Conservation (phyloP, 805 yeast genomes). For the Saturnispora serradocipensis region DNA sequence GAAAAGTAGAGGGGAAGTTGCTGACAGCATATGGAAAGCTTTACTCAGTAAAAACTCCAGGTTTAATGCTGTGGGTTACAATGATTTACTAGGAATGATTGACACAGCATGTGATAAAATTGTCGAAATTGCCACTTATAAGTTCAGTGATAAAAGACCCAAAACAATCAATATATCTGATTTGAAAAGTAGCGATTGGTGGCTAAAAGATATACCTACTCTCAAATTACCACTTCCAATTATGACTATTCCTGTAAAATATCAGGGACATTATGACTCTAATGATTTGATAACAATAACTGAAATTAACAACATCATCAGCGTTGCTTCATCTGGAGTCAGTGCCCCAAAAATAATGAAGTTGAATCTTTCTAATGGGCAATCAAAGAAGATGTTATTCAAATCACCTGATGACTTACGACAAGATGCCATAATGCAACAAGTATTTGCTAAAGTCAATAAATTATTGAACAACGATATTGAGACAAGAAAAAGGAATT, state of each 20-base stretch:
- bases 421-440: slow-evolving; percentile 97
- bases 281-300: slow-evolving; percentile 27
- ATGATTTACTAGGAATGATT: slow-evolving; percentile 33
- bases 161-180: slow-evolving; percentile 25
- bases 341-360: slow-evolving; percentile 78
- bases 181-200: slow-evolving; percentile 37
- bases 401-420: slow-evolving; percentile 89
- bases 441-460: slow-evolving; percentile 85
- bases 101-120: slow-evolving; percentile 42
- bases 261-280: slow-evolving; percentile 33
- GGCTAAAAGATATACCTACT: slow-evolving; percentile 43
- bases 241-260: slow-evolving; percentile 32
- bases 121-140: slow-evolving; percentile 41
- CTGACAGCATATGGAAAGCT: slow-evolving; percentile 37
- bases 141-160: slow-evolving; percentile 28
- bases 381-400: slow-evolving; percentile 46
- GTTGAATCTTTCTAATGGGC: slow-evolving; percentile 50
- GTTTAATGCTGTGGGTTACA: slow-evolving; percentile 10
- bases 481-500: slow-evolving; percentile 44
- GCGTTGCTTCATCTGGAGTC: slow-evolving; percentile 72
- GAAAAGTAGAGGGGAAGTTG: slow-evolving; percentile 42
- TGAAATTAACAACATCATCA: slow-evolving; percentile 36
- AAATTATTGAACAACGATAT: slow-evolving; percentile 46
- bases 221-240: slow-evolving; percentile 63
- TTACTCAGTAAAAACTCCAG: slow-evolving; percentile 19